Conservation (phyloP, 768 basidiomycete genomes). For the Leccinum subgranulosum region DNA sequence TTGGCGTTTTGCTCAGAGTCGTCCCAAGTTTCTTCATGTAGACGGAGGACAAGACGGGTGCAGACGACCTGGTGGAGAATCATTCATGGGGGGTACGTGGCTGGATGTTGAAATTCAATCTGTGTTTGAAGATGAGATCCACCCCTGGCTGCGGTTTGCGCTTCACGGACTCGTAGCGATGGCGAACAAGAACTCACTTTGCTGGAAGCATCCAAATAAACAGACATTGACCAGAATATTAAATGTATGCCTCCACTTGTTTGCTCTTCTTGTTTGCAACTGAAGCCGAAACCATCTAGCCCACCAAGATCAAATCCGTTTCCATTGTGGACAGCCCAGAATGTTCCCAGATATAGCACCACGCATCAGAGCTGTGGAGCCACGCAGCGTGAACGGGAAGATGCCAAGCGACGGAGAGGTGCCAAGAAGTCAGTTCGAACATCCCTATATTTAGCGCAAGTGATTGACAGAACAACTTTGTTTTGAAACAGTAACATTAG, state of each 20-base stretch:
- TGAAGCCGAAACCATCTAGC: conserved; percentile 36
- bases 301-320: conserved; percentile 89
- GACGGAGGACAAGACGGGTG: conserved; percentile 92
- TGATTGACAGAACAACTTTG: neutral
- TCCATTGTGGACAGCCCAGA: conserved; percentile 88
- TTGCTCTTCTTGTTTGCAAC: neutral
- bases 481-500: conserved; percentile 67
- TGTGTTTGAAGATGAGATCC: conserved; percentile 88
- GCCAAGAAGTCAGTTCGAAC: conserved; percentile 75
- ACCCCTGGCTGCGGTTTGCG: conserved; percentile 83
- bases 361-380: conserved; percentile 84
- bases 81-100: too few species aligned
- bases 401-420: conserved; percentile 63
- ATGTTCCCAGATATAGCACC: conserved; percentile 95
- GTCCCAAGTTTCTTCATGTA: conserved; percentile 92
- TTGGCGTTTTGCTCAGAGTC: conserved; percentile 43
- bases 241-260: conserved; percentile 9
- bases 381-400: conserved; percentile 75
- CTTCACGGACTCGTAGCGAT: conserved; percentile 92
- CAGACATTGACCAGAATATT: conserved; percentile 44
- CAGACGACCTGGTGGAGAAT: conserved; percentile 84
- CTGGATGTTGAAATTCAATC: neutral
- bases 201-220: neutral
- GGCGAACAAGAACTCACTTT: conserved; percentile 69
- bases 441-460: neutral